phyloP scores from a whole-genome alignment of 495 filamentous ascomycete genomes.

The Evernia prunastri region DNA sequence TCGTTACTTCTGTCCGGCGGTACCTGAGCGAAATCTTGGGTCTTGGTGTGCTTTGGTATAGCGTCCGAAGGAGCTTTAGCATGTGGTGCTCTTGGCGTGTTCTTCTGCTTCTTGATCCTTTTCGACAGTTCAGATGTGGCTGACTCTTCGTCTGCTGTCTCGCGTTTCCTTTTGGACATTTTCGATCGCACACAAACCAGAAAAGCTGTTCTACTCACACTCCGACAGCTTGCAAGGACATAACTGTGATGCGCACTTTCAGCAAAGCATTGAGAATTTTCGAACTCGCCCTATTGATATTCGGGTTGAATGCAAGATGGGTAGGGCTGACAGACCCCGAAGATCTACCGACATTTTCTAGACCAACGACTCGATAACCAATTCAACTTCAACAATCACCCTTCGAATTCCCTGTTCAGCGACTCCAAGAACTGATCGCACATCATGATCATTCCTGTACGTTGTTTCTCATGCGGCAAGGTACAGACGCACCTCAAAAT shows the following conservation, averaged over 20 bases:
- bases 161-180: slow-evolving; percentile 9
- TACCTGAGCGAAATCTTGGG: not conserved
- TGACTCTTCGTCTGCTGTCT: slow-evolving; percentile 1
- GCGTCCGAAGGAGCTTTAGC: not conserved
- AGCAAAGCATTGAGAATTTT: not conserved
- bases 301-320: not conserved
- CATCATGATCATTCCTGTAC: slow-evolving; percentile 94
- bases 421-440: not conserved
- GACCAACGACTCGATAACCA: not conserved
- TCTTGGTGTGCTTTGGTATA: not conserved
- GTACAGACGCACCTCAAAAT: slow-evolving; percentile 41
- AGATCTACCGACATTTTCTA: not conserved
- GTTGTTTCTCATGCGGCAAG: slow-evolving; percentile 99
- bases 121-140: not conserved
- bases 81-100: not conserved
- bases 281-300: not conserved
- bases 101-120: slow-evolving; percentile 10
- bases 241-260: not conserved
- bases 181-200: not conserved
- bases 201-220: not conserved
- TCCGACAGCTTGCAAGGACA: not conserved
- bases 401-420: not conserved
- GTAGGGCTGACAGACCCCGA: not conserved
- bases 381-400: not conserved
- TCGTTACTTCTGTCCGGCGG: not conserved